phyloP scores from a whole-genome alignment of 1,284 basidiomycete genomes.

The Hymenochaete sp. region DNA sequence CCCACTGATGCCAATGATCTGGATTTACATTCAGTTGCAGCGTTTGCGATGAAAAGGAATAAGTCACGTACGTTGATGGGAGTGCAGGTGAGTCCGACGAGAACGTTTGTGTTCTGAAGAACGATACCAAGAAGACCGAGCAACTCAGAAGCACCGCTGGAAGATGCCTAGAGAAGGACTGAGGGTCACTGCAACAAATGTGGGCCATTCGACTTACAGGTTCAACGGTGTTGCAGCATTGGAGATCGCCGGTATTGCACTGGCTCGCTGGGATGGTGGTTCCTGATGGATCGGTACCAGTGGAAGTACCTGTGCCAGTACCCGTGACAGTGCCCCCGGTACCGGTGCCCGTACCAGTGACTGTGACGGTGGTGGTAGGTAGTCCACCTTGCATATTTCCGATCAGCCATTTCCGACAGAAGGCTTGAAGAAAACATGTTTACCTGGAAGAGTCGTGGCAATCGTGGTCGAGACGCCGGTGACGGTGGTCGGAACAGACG shows the following conservation, averaged over 20 bases:
- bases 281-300: not conserved
- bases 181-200: not conserved
- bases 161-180: slow-evolving; percentile 12
- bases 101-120: not conserved
- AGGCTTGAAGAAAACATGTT: too few relatives aligned
- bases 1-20: slow-evolving; percentile 8
- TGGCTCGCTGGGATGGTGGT: slow-evolving; percentile 6
- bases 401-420: too few relatives aligned
- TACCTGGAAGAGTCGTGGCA: too few relatives aligned
- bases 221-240: slow-evolving; percentile 17
- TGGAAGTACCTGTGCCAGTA: not conserved
- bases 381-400: too few relatives aligned
- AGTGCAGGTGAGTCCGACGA: slow-evolving; percentile 8
- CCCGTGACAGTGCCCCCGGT: not conserved
- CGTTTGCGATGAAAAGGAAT: not conserved
- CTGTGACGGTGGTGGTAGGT: too few relatives aligned
- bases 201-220: not conserved
- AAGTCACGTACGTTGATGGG: slow-evolving; percentile 19
- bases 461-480: not conserved
- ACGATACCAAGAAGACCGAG: slow-evolving; percentile 7
- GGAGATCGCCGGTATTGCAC: slow-evolving; percentile 16
- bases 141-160: not conserved
- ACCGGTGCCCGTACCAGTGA: too few relatives aligned
- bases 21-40: not conserved
- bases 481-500: not conserved